phyloP scores from a whole-genome alignment of 352 stramenopile genomes.

The Achlya hypogyna region DNA sequence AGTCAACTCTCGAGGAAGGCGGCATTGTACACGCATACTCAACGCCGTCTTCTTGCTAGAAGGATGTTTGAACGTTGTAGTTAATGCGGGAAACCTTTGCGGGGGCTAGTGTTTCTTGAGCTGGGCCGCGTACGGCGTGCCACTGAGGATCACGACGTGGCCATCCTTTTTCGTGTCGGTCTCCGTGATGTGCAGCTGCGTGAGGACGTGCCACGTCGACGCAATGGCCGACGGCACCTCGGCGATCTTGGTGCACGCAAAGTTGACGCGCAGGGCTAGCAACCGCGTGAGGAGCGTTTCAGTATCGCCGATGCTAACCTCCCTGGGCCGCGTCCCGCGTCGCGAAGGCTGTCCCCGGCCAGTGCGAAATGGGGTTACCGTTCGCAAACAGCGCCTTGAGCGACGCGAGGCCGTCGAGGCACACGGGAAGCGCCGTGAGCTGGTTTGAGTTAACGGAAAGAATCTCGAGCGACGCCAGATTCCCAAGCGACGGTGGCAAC shows the following conservation, averaged over 20 bases:
- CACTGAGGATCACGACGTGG: neutral
- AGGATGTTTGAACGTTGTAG: neutral
- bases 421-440: neutral
- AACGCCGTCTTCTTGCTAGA: too few relatives aligned
- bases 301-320: too few relatives aligned
- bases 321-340: neutral
- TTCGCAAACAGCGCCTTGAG: neutral
- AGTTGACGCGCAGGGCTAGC: neutral
- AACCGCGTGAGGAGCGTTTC: too few relatives aligned
- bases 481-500: neutral
- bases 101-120: neutral
- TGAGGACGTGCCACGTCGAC: neutral
- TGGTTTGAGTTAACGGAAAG: constrained; percentile 1
- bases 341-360: neutral
- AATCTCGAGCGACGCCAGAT: neutral
- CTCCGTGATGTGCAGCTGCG: neutral
- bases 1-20: too few relatives aligned
- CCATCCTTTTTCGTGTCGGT: neutral
- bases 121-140: neutral
- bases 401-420: neutral
- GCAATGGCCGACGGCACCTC: neutral
- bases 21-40: too few relatives aligned
- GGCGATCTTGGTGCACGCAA: neutral
- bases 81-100: neutral
- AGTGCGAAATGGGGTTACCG: neutral